Percentiles rank a stretch among this genome's conserved stretches.
These are phyloP conservation scores for Pseudocercospora fijiensis DNA, from an alignment of 2,329 filamentous ascomycete genomes.

Conservation along the genomic window DNA sequence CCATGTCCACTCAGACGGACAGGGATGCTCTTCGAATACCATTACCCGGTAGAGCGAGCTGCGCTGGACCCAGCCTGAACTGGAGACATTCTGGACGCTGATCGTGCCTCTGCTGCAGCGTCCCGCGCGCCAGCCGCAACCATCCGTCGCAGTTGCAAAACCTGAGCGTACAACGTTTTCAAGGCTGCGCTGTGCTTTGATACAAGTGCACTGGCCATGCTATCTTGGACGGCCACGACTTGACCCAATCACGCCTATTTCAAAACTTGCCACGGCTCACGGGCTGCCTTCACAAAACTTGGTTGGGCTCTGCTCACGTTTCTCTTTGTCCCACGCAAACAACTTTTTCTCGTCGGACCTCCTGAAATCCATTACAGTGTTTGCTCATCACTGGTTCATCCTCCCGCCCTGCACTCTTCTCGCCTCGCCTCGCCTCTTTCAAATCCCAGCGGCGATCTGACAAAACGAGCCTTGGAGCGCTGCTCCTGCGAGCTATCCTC, in stretches of 20 bases:
- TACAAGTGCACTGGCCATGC: slow-evolving; percentile 17
- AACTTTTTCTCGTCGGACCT: slow-evolving; percentile 10
- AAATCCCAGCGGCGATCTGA: slow-evolving; percentile 19
- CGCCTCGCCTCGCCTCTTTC: slow-evolving; percentile 8
- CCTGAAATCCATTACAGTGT: slow-evolving; percentile 19
- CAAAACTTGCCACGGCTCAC: slow-evolving; percentile 11
- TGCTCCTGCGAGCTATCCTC: slow-evolving; percentile 16
- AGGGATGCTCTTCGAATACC: neutral
- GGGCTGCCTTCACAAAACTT: slow-evolving; percentile 16
- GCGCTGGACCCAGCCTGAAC: neutral
- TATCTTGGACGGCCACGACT: slow-evolving; percentile 7
- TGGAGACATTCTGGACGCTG: slow-evolving; percentile 5
- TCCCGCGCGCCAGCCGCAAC: neutral
- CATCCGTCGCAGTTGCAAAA: slow-evolving; percentile 7
- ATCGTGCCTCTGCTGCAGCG: slow-evolving; percentile 5
- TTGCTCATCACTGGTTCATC: slow-evolving; percentile 19
- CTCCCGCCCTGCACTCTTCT: slow-evolving; percentile 2
- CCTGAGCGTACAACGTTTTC: slow-evolving; percentile 14
- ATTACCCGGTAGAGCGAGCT: slow-evolving; percentile 8
- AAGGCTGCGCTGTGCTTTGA: slow-evolving; percentile 14
- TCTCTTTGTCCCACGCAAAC: slow-evolving; percentile 25
- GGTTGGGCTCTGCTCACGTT: slow-evolving; percentile 14
- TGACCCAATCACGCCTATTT: slow-evolving; percentile 14
- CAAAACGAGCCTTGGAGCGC: slow-evolving; percentile 8
- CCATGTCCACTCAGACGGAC: neutral